phyloP scores from a whole-genome alignment of 2,329 filamentous ascomycete genomes.

The Diplodia scrobiculata region DNA sequence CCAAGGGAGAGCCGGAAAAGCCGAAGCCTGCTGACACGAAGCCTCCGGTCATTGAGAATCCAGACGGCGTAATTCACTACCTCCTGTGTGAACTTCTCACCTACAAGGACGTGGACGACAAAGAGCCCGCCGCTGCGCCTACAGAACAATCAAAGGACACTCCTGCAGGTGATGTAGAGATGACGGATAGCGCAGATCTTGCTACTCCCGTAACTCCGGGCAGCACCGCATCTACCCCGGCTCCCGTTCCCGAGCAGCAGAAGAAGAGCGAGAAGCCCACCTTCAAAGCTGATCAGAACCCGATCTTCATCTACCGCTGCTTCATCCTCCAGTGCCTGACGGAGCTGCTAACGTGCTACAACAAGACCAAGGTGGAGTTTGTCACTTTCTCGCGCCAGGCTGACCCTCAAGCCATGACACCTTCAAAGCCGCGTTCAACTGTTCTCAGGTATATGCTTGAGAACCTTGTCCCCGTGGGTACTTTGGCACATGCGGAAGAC shows the following conservation, averaged over 20 bases:
- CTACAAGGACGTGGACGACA: constrained; percentile 90
- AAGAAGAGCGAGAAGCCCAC: constrained; percentile 68
- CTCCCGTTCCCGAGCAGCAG: constrained; percentile 45
- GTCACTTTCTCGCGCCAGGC: constrained; percentile 97
- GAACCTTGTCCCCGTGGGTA: constrained; percentile 69
- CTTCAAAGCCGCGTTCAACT: constrained; percentile 89
- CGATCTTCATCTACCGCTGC: constrained; percentile 94
- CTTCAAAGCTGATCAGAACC: constrained; percentile 91
- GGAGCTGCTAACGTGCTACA: constrained; percentile 89
- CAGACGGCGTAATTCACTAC: constrained; percentile 94
- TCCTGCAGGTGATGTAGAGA: constrained; percentile 52
- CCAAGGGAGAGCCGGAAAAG: constrained; percentile 62
- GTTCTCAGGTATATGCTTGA: constrained; percentile 92
- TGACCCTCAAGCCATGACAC: constrained; percentile 78
- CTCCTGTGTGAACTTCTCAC: constrained; percentile 87
- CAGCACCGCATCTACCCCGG: constrained; percentile 32
- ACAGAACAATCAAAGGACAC: constrained; percentile 49
- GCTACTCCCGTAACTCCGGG: constrained; percentile 27
- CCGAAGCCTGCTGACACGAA: constrained; percentile 72
- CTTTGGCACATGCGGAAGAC: constrained; percentile 70
- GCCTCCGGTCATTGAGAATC: constrained; percentile 82
- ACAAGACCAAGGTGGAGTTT: constrained; percentile 93
- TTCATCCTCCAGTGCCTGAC: constrained; percentile 90
- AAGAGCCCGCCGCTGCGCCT: constrained; percentile 56
- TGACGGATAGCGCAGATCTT: constrained; percentile 45